Percentiles rank a stretch among this genome's conserved stretches.
These are phyloP conservation scores for Metarhizium sp. DNA, from an alignment of 2,329 filamentous ascomycete species.

Conservation along the genomic window DNA sequence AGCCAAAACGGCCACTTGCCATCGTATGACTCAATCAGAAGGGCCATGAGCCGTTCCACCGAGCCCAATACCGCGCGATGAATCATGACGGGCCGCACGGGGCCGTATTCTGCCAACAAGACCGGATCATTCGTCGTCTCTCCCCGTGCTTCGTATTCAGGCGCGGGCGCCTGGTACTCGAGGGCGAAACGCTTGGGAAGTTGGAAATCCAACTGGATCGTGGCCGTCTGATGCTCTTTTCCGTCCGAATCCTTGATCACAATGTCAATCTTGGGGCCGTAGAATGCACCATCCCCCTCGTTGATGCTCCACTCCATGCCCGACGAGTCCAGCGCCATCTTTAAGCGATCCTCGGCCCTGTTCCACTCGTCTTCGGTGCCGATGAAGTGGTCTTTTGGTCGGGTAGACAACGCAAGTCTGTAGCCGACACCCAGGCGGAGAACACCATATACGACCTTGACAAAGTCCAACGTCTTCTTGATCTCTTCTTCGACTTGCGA, in stretches of 20 bases:
- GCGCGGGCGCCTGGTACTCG: conserved; percentile 61
- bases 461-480: conserved; percentile 62
- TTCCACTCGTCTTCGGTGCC: conserved; percentile 59
- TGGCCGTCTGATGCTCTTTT: conserved; percentile 83
- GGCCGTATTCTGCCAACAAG: conserved; percentile 42
- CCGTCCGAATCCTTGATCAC: conserved; percentile 70
- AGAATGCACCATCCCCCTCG: conserved; percentile 79
- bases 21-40: conserved; percentile 75
- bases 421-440: conserved; percentile 61
- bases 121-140: conserved; percentile 38
- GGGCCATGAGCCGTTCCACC: conserved; percentile 73
- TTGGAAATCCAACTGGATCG: conserved; percentile 85
- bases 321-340: conserved; percentile 49
- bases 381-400: conserved; percentile 68
- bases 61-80: conserved; percentile 80
- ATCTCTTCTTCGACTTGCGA: conserved; percentile 69
- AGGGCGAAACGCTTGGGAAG: conserved; percentile 73
- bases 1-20: conserved; percentile 85
- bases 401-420: conserved; percentile 67
- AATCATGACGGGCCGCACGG: conserved; percentile 65
- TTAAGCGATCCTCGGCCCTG: conserved; percentile 30
- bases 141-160: conserved; percentile 48
- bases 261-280: conserved; percentile 87
- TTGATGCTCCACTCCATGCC: conserved; percentile 66
- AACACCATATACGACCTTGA: conserved; percentile 60